Percentiles rank a stretch among this genome's conserved stretches.
Evolutionary conservation across 164 flowering plant genomes (phyloP).

Genomic region (Aristolochia californica): DNA sequence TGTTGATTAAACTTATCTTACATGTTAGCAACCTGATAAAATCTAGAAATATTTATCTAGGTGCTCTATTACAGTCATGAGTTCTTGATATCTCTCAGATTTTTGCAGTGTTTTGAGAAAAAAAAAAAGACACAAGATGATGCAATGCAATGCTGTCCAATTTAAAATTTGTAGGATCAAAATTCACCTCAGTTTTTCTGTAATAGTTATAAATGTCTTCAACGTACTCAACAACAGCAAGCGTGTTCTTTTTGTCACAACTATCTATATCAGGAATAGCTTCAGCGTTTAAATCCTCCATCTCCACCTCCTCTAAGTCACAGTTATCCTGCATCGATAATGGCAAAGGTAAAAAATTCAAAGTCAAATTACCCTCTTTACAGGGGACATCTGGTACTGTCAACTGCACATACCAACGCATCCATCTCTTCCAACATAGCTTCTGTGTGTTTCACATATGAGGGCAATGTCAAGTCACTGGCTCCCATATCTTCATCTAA

Average conservation of each 20-base stretch:
- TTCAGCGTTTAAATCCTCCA: conserved; percentile 59
- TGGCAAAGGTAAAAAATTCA: neutral
- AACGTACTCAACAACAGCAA: conserved; percentile 76
- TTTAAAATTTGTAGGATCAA: neutral
- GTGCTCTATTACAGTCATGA: too few relatives aligned
- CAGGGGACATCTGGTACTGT: neutral
- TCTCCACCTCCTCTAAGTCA: conserved; percentile 52
- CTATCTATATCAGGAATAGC: conserved; percentile 53
- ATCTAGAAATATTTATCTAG: too few relatives aligned
- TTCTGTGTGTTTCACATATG: conserved; percentile 62
- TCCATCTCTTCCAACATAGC: conserved; percentile 68
- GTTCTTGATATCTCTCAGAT: neutral
- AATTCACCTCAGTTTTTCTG: conserved; percentile 49
- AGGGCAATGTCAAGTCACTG: conserved; percentile 34
- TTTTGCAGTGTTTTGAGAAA: neutral
- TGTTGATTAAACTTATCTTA: too few relatives aligned
- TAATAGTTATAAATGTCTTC: conserved; percentile 62
- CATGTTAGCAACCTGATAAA: too few relatives aligned
- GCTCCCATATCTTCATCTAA: conserved; percentile 32
- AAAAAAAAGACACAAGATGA: neutral
- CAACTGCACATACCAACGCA: conserved; percentile 32
- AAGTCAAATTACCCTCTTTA: neutral
- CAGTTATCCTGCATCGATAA: conserved; percentile 1
- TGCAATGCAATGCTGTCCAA: neutral
- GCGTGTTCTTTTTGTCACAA: conserved; percentile 45